Evolutionary conservation across 208 protist species (phyloP).

Genomic region (Trypanosoma cruzi): DNA sequence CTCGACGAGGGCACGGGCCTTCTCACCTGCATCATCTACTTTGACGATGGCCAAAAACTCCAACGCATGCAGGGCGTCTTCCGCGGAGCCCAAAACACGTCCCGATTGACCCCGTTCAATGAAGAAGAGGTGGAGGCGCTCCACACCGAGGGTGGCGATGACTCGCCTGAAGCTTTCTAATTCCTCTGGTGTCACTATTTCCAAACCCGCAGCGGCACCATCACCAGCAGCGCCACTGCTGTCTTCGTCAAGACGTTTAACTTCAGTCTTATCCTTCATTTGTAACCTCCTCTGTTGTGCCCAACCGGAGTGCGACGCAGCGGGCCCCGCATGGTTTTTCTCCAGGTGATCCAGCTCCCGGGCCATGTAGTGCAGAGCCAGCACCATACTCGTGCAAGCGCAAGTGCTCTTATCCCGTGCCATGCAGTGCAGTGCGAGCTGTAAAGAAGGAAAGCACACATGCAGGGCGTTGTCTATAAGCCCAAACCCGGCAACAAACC

Average conservation of each 20-base stretch:
- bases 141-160: conserved; percentile 58
- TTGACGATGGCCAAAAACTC: conserved; percentile 56
- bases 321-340: not conserved
- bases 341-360: conserved; percentile 56
- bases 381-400: conserved; percentile 46
- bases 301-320: not conserved
- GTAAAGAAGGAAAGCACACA: conserved; percentile 39
- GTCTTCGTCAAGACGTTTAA: not conserved
- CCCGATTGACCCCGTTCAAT: conserved; percentile 26
- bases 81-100: conserved; percentile 30
- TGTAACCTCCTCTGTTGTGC: not conserved
- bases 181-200: not conserved
- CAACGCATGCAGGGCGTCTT: conserved; percentile 64
- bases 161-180: conserved; percentile 30
- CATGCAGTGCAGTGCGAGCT: conserved; percentile 35
- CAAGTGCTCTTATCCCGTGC: conserved; percentile 34
- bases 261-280: not conserved
- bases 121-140: conserved; percentile 70
- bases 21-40: conserved; percentile 35
- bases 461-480: conserved; percentile 63
- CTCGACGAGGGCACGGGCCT: conserved; percentile 8
- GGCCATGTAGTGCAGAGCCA: conserved; percentile 62
- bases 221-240: not conserved
- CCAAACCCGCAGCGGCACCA: not conserved
- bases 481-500: conserved; percentile 63